phyloP scores from a whole-genome alignment of 2,329 filamentous ascomycete genomes.

The Grosmannia huntii region DNA sequence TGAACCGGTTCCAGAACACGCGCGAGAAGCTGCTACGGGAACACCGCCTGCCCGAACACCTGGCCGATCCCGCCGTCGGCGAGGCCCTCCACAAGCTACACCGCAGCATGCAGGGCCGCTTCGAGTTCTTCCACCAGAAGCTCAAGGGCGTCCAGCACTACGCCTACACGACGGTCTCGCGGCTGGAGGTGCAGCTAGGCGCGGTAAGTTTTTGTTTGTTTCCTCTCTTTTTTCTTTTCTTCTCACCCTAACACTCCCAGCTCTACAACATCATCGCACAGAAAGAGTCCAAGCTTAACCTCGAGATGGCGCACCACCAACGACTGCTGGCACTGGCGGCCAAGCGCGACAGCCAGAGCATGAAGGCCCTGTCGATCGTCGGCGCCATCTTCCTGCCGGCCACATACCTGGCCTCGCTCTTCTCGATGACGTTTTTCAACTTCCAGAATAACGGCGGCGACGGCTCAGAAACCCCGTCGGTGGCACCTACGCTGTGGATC shows the following conservation, averaged over 20 bases:
- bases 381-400: constrained; percentile 51
- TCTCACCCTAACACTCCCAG: constrained; percentile 22
- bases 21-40: constrained; percentile 3
- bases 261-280: constrained; percentile 55
- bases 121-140: constrained; percentile 50
- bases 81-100: constrained; percentile 32
- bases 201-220: constrained; percentile 30
- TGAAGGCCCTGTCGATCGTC: constrained; percentile 53
- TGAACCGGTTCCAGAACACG: constrained; percentile 9
- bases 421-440: constrained; percentile 56
- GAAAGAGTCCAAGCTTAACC: constrained; percentile 49
- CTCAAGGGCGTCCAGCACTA: constrained; percentile 50
- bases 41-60: background rate
- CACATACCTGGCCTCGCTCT: constrained; percentile 49
- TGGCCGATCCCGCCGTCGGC: constrained; percentile 14
- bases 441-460: constrained; percentile 30
- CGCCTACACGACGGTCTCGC: constrained; percentile 46
- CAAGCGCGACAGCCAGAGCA: constrained; percentile 49
- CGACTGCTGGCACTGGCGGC: constrained; percentile 45
- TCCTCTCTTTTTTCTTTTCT: background rate
- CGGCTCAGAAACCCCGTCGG: constrained; percentile 13
- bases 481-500: constrained; percentile 44
- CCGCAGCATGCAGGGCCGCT: constrained; percentile 35
- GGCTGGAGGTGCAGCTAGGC: constrained; percentile 47
- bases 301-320: constrained; percentile 49